These are phyloP conservation scores for Coemansia sp. DNA, from an alignment of 192 early-diverging fungal species.

Conservation along the genomic window DNA sequence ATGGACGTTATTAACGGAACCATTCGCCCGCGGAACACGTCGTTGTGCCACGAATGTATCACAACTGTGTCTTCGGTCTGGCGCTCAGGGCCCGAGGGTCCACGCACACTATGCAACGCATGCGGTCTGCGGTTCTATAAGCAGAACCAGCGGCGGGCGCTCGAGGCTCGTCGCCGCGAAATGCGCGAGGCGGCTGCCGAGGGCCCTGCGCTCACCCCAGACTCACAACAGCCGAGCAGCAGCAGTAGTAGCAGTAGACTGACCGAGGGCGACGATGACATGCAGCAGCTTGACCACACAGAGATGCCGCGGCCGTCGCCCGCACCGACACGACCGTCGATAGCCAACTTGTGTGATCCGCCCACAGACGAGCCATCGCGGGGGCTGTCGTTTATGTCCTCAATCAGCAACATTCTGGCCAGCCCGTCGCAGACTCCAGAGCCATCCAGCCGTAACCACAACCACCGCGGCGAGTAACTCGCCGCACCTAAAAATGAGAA, in stretches of 20 bases:
- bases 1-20: constrained; percentile 54
- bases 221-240: constrained; percentile 4
- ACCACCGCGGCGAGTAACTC: constrained; percentile 6
- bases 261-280: constrained; percentile 16
- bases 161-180: constrained; percentile 50
- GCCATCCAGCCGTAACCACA: constrained; percentile 3
- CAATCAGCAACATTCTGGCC: constrained; percentile 35
- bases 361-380: neutral
- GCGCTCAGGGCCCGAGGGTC: constrained; percentile 55
- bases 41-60: constrained; percentile 55
- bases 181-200: constrained; percentile 23
- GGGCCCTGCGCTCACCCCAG: neutral
- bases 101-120: constrained; percentile 61
- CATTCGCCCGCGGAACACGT: constrained; percentile 53
- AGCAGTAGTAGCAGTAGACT: constrained; percentile 12
- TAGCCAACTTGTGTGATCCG: constrained; percentile 33
- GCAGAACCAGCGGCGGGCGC: constrained; percentile 52
- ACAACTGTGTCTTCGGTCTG: constrained; percentile 56
- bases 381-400: constrained; percentile 16
- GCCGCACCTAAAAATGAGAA: neutral
- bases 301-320: constrained; percentile 4
- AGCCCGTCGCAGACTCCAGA: constrained; percentile 18
- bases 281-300: constrained; percentile 4
- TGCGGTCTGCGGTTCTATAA: constrained; percentile 63
- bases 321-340: constrained; percentile 27